Base-by-base conservation (phyloP, 768 basidiomycete genomes). In the Solioccasus polychromus region DNA sequence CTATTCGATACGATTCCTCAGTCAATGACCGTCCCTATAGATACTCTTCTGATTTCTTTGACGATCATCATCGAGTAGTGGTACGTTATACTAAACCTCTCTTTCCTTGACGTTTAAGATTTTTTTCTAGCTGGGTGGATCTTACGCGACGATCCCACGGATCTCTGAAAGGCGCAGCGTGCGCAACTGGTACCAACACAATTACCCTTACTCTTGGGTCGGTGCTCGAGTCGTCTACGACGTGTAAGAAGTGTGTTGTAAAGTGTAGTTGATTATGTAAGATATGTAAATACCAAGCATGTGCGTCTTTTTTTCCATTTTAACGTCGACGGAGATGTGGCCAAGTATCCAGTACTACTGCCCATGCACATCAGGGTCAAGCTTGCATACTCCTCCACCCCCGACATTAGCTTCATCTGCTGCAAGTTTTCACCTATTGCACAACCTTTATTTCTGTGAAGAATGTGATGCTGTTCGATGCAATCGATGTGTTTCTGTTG, bases 401-500 rank as follows among this genome's bases (percentile, higher is more conserved):
- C 89, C 88, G 1, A 83, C 82, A 56, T 73, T 88, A 0, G 70
- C 79, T 2, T 90, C 92, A 0, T 91, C 92, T 0, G 80, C 83
- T 0, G 78, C 83, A 57, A 84, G 80, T 55, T 91, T 93, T 61
- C 90, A 94, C 56, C 78, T 85, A 6, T 77, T 98, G 2, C 79
- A 90, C 57, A 78, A 77, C 23, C 80, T 99, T 8, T 96, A 92
- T 68, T 98, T 98, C 65, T 99, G 96, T 66, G 94, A 97, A 67
- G 95, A 98, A 77, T 99, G 96, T 67, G 95, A 98, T 66, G 86
- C 89, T 2, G 79, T 99, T 35, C 75, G 93, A 45, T 99, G 96
- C 62, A 89, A 96, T 63, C 79, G 84, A 52, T 99, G 96, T 57
- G 91, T 95, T 2, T 78, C 84, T 8, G 74, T 92, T 35, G 96